Percentiles rank a stretch among this genome's conserved stretches.
phyloP scores from a whole-genome alignment of 169 alveolate species.

The Perkinsus olseni region DNA sequence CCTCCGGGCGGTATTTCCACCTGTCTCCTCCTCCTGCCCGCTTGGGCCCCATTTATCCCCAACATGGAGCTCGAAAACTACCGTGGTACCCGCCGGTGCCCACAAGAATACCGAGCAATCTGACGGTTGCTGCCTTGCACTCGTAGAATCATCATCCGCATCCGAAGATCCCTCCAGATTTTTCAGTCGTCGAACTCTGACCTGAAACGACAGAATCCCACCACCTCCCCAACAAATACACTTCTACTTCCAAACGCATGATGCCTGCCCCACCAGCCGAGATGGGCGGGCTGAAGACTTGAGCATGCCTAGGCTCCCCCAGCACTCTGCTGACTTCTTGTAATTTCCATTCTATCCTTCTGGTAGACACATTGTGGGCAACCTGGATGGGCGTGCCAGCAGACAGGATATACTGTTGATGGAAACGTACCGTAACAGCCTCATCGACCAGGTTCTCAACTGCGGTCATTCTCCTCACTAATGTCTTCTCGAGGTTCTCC shows the following conservation, averaged over 20 bases:
- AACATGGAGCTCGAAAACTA: not conserved
- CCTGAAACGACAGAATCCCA: not conserved
- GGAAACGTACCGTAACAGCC: not conserved
- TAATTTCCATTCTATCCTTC: not conserved
- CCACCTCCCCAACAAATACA: not conserved
- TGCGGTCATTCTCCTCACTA: not conserved
- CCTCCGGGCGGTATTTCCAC: not conserved
- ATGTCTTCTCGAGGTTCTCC: not conserved
- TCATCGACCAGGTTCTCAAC: not conserved
- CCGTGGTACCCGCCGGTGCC: not conserved
- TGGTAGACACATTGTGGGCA: not conserved
- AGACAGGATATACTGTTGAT: not conserved
- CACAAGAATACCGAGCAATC: not conserved
- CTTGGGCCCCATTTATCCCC: not conserved
- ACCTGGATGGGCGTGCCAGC: not conserved
- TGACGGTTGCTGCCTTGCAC: not conserved
- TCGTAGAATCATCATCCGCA: not conserved
- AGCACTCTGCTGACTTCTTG: not conserved
- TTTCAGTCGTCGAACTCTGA: not conserved
- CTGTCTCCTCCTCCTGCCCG: not conserved
- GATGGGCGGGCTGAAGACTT: not conserved
- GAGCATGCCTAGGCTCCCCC: not conserved
- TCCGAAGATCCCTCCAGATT: not conserved
- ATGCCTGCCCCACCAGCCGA: not conserved
- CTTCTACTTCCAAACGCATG: not conserved